Percentiles rank a stretch among this genome's conserved stretches.
Conservation (phyloP, 164 flowering plant genomes). For the Annona squamosa region DNA sequence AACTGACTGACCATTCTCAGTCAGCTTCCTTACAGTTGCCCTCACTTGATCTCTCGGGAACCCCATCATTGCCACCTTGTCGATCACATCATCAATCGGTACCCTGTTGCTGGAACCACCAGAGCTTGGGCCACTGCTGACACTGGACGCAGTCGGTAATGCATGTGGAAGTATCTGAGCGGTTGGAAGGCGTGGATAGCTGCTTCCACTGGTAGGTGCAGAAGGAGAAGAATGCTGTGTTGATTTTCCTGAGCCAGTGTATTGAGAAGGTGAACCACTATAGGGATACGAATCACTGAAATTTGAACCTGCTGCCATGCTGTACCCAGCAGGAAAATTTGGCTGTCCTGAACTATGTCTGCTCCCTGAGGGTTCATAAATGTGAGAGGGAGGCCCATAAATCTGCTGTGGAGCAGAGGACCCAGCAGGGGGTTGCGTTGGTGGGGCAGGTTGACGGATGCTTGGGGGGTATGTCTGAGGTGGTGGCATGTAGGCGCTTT, state of each 20-base stretch:
- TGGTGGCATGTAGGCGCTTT: constrained; percentile 41
- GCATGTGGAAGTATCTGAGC: constrained; percentile 78
- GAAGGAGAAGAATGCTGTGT: constrained; percentile 36
- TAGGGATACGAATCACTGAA: constrained; percentile 46
- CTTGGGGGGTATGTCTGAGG: constrained; percentile 51
- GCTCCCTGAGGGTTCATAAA: constrained; percentile 42
- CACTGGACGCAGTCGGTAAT: constrained; percentile 56
- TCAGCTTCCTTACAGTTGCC: constrained; percentile 70
- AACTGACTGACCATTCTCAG: constrained; percentile 89
- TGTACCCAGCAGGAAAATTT: constrained; percentile 36
- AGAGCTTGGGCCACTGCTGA: constrained; percentile 48
- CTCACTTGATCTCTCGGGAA: constrained; percentile 83
- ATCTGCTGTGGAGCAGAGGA: constrained; percentile 45
- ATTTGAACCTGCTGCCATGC: constrained; percentile 32
- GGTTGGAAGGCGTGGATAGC: constrained; percentile 79
- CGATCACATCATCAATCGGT: constrained; percentile 85
- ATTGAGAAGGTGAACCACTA: constrained; percentile 48
- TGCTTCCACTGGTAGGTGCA: constrained; percentile 38
- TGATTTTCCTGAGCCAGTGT: constrained; percentile 40
- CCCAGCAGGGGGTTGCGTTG: constrained; percentile 31
- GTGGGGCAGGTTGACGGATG: constrained; percentile 40
- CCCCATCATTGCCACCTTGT: constrained; percentile 80
- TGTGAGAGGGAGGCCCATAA: constrained; percentile 38
- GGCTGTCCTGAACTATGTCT: constrained; percentile 42
- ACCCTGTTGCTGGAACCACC: constrained; percentile 70